Base-by-base conservation (phyloP, 257 asterid genomes). In the Gentiana dahurica region DNA sequence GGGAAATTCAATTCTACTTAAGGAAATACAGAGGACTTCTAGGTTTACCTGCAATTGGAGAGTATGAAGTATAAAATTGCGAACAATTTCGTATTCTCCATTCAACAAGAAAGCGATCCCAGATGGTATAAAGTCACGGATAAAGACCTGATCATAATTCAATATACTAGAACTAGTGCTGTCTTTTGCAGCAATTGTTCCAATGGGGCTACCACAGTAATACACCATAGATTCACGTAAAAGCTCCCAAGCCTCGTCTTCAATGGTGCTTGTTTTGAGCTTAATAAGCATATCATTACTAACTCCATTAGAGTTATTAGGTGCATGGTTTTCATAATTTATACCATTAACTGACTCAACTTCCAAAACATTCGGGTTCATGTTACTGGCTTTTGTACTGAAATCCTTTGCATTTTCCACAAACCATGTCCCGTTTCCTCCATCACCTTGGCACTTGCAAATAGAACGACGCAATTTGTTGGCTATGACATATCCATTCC, bases 171-270 rank as follows among this genome's bases (percentile, higher is more conserved):
- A 74, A 65, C 60, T 71, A 57, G 71, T 76, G 4, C 86, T 76
- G 60, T 84, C 94, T 53, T 78, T 72, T 34, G 94, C 94, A 64
- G 94, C 94, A 65, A 84, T 76, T 34, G 94, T 84, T 49, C 94
- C 94, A 24, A 84, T 62, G 36, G 94, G 94, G 68, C 73, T 76
- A 65, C 77, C 69, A 70, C 94, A 84, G 46, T 84, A 84, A 65
- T 74, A 57, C 55, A 78, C 94, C 53, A 84, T 55, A 36, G 94
- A 81, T 60, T 78, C 76, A 67, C 58, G 73, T 54, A 84, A 73
- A 34, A 81, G 60, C 46, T 68, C 82, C 94, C 89, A 84, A 37
- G 86, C 94, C 72, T 83, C 89, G 47, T 83, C 84, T 70, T 80
- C 94, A 35, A 78, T 58, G 57, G 82, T 64, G 65, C 67, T 67